Percentiles rank a stretch among this genome's conserved stretches.
These are phyloP conservation scores for Pinus taeda DNA, from an alignment of 75 land plant species.

Conservation along the genomic window DNA sequence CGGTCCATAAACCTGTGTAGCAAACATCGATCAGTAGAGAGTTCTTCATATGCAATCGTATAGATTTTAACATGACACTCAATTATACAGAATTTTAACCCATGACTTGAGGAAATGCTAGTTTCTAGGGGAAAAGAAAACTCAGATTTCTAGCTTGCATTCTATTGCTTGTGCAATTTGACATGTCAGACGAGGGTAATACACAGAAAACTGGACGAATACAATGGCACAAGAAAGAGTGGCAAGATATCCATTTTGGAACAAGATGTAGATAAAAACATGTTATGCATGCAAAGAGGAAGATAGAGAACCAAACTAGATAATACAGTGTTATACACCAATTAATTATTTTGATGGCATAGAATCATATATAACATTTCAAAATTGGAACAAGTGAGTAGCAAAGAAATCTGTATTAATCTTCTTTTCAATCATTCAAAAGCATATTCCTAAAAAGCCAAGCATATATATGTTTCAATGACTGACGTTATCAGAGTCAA, in stretches of 20 bases:
- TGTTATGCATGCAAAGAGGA: not conserved
- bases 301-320: not conserved
- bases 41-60: not conserved
- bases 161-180: too few relatives aligned
- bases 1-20: slow-evolving; percentile 64
- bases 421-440: not conserved
- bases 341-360: not conserved
- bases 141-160: too few relatives aligned
- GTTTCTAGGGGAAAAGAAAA: not conserved
- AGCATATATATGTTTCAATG: not conserved
- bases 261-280: not conserved
- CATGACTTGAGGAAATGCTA: not conserved
- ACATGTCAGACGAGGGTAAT: too few relatives aligned
- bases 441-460: not conserved
- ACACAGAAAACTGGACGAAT: not conserved
- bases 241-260: not conserved
- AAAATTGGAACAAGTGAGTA: not conserved
- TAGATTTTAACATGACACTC: not conserved
- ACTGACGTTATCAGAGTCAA: not conserved
- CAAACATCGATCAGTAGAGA: not conserved
- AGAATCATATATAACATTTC: too few relatives aligned
- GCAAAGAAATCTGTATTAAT: not conserved
- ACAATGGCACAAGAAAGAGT: not conserved
- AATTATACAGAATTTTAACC: not conserved
- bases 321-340: not conserved